phyloP scores from a whole-genome alignment of 225 moss, liverwort and hornwort species.

The Takakia lepidozioides region DNA sequence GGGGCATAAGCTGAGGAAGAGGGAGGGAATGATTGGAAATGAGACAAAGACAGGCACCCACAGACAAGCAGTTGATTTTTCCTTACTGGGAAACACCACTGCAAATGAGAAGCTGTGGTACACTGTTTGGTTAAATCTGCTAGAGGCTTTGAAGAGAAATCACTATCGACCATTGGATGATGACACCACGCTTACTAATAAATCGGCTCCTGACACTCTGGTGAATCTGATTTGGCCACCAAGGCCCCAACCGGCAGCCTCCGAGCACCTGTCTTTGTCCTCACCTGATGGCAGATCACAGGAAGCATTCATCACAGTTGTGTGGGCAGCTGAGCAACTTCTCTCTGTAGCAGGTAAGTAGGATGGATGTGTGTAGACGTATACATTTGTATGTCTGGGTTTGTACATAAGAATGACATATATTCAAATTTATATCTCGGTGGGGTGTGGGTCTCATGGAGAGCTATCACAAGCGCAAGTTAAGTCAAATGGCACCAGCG shows the following conservation, averaged over 20 bases:
- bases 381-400: too few relatives aligned
- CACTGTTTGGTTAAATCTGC: constrained; percentile 41
- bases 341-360: constrained; percentile 30
- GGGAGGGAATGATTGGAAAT: background rate
- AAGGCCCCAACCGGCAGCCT: constrained; percentile 1
- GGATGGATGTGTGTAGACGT: too few relatives aligned
- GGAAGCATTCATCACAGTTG: constrained; percentile 58
- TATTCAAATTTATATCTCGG: too few relatives aligned
- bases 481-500: too few relatives aligned
- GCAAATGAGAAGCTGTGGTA: constrained; percentile 13
- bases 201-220: constrained; percentile 22
- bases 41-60: constrained; percentile 5
- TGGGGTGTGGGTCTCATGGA: too few relatives aligned
- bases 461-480: too few relatives aligned
- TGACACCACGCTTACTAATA: constrained; percentile 16
- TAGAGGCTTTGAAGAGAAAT: constrained; percentile 45
- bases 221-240: constrained; percentile 45
- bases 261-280: constrained; percentile 6
- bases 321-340: constrained; percentile 28
- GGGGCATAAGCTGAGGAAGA: constrained; percentile 11
- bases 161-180: constrained; percentile 46
- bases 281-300: constrained; percentile 10
- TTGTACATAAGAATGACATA: too few relatives aligned
- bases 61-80: background rate
- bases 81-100: constrained; percentile 5